Percentiles rank a stretch among this genome's conserved stretches.
Conservation (phyloP, 1,284 basidiomycete species). For the Ceratobasidium theobromae region DNA sequence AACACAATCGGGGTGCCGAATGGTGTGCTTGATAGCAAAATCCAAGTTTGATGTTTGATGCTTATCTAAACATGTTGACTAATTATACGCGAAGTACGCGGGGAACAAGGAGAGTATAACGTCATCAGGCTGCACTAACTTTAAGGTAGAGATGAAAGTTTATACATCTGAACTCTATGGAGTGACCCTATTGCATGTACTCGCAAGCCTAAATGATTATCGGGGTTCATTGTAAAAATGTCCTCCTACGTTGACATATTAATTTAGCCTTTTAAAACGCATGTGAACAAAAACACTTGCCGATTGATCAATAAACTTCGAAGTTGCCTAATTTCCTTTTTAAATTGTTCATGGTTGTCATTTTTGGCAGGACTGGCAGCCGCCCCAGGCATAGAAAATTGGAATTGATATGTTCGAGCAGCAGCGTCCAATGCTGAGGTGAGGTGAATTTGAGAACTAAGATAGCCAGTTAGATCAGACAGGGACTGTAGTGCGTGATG, state of each 20-base stretch:
- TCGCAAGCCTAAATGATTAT: no score
- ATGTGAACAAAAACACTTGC: neutral
- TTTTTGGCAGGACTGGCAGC: neutral
- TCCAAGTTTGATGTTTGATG: neutral
- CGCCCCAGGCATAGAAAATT: conserved; percentile 27
- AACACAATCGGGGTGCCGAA: conserved; percentile 20
- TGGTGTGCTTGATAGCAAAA: conserved; percentile 27
- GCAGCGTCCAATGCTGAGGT: conserved; percentile 20
- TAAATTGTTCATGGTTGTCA: conserved; percentile 14
- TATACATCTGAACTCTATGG: no score
- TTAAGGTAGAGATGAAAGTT: no score
- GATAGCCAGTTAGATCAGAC: conserved; percentile 20
- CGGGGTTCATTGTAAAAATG: neutral
- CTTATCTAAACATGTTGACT: neutral
- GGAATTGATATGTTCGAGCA: conserved; percentile 21
- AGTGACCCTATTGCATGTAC: no score
- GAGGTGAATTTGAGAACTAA: conserved; percentile 25
- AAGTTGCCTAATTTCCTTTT: conserved; percentile 16
- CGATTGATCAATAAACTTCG: conserved; percentile 23
- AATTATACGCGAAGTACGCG: neutral
- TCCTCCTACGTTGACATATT: neutral
- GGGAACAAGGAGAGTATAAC: no score
- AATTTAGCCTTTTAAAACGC: neutral
- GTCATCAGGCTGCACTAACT: no score
- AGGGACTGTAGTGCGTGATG: conserved; percentile 24